Conservation (phyloP, 768 basidiomycete species). For the Holtermannia corniformis region DNA sequence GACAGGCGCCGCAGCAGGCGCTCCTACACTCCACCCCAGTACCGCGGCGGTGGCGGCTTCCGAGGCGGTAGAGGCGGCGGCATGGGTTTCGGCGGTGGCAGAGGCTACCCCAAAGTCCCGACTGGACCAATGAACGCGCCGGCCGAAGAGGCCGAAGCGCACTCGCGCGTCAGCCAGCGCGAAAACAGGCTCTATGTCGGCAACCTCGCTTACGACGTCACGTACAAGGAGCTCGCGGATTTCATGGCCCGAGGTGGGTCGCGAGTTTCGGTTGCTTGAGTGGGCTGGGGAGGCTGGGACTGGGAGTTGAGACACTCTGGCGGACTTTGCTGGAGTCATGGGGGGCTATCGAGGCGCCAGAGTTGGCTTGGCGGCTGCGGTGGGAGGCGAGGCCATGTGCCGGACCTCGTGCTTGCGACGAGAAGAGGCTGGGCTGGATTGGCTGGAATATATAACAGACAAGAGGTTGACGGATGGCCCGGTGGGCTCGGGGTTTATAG, state of each 20-base stretch:
- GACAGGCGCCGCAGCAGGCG: conserved; percentile 40
- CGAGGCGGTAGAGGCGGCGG: conserved; percentile 9
- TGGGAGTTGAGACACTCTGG: conserved; percentile 49
- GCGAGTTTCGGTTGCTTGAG: too few species aligned
- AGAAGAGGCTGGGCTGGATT: too few species aligned
- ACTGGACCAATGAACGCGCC: conserved; percentile 40
- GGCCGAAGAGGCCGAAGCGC: conserved; percentile 85
- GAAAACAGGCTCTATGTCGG: conserved; percentile 98
- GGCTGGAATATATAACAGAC: too few species aligned
- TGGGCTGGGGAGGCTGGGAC: too few species aligned
- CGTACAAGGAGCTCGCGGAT: conserved; percentile 97
- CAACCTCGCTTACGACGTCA: conserved; percentile 97
- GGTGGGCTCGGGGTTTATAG: too few species aligned
- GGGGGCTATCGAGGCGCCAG: neutral
- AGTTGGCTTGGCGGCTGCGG: conserved; percentile 68
- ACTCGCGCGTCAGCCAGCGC: conserved; percentile 90
- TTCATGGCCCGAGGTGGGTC: conserved; percentile 99
- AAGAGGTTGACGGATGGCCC: too few species aligned
- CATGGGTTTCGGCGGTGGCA: conserved; percentile 8
- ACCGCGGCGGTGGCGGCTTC: neutral
- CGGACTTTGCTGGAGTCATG: neutral
- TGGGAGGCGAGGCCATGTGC: conserved; percentile 99
- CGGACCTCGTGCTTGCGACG: too few species aligned
- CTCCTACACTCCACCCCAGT: conserved; percentile 35
- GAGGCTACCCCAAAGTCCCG: conserved; percentile 14